phyloP scores from a whole-genome alignment of 2,329 filamentous ascomycete species.

The Rhynchosporium graminicola region DNA sequence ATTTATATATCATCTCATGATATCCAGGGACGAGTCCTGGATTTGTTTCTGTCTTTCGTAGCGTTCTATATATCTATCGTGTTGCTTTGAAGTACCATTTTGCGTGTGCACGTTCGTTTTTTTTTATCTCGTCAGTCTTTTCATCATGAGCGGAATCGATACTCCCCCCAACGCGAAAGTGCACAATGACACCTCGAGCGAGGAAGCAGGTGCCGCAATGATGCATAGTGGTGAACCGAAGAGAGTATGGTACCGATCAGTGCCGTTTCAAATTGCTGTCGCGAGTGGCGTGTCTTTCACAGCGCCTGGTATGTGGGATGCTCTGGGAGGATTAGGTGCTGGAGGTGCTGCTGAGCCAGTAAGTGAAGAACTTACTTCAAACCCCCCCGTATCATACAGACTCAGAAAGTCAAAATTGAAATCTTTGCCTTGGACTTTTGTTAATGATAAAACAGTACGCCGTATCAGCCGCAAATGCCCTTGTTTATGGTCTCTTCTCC shows the following conservation, averaged over 20 bases:
- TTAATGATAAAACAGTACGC: conserved; percentile 33
- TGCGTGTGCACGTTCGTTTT: background rate
- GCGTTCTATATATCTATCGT: background rate
- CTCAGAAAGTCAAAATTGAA: too few species aligned
- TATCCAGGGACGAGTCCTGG: too few species aligned
- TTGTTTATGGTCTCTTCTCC: conserved; percentile 49
- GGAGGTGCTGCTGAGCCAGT: conserved; percentile 45
- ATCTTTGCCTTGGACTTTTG: too few species aligned
- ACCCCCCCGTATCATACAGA: too few species aligned
- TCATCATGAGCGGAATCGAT: background rate
- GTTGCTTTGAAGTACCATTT: background rate
- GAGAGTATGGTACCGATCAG: conserved; percentile 29
- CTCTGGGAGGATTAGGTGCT: conserved; percentile 47
- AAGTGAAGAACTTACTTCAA: background rate
- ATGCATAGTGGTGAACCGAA: background rate
- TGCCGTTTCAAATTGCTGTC: conserved; percentile 46
- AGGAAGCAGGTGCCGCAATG: conserved; percentile 1
- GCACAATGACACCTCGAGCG: background rate
- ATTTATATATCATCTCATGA: background rate
- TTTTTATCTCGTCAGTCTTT: background rate
- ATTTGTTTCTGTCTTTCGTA: too few species aligned
- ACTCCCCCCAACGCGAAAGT: background rate
- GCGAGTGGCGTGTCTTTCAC: conserved; percentile 46
- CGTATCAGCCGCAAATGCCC: conserved; percentile 49
- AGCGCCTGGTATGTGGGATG: conserved; percentile 47